Conservation (phyloP, 345 rosid species). For the Brassica carinata region DNA sequence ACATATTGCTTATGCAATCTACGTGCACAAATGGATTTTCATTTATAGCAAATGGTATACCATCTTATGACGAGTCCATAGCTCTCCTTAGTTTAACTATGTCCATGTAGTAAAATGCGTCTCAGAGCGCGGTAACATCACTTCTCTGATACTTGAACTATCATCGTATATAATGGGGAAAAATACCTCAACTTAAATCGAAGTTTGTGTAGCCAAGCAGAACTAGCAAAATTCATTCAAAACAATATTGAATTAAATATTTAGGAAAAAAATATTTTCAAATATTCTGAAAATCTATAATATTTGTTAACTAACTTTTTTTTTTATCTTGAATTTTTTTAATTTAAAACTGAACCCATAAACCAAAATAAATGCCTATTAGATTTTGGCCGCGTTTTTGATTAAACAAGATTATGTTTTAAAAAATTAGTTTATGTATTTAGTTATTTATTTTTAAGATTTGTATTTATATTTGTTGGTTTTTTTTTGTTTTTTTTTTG, state of each 20-base stretch:
- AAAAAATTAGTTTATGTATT: no score
- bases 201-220: neutral
- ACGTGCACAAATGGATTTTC: neutral
- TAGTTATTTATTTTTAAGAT: no score
- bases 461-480: no score
- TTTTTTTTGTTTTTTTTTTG: no score
- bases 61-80: neutral
- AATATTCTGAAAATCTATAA: neutral
- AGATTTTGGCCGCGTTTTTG: no score
- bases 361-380: neutral
- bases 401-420: no score
- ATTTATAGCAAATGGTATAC: neutral
- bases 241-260: neutral
- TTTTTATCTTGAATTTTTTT: neutral
- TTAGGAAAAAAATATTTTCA: neutral
- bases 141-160: neutral
- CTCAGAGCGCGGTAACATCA: neutral
- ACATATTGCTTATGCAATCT: conserved; percentile 1
- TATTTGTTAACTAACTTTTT: neutral
- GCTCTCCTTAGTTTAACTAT: neutral
- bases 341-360: neutral
- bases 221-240: neutral
- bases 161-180: neutral
- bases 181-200: neutral
- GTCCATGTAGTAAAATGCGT: neutral